Base-by-base conservation (phyloP, 495 filamentous ascomycete genomes). In the Hyphodiscus hymeniophilus region DNA sequence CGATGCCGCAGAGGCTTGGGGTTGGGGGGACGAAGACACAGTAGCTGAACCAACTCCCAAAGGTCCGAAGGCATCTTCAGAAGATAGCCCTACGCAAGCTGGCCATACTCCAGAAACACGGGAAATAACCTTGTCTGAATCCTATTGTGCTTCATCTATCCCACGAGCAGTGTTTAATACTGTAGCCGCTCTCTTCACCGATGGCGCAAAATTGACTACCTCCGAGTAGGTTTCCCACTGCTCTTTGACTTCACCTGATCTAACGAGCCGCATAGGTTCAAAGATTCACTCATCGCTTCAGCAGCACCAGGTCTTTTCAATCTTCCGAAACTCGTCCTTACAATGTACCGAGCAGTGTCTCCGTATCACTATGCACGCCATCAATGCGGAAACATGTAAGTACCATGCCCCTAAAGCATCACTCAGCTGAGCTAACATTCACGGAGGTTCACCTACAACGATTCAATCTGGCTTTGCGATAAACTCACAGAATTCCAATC, bases 321-420 rank as follows among this genome's bases (percentile, higher is more conserved):
- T 32, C 67, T 99, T 8, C 91, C 92, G 21, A 86, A 86, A 0
- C 76, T 94, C 24, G 74, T 90, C 16, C 68, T 99, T 18, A 87
- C 90, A 21, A 86, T 94, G 78, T 97, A 90, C 66, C 84, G 94
- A 40, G 89, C 92, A 11, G 80, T 87, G 2, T 84, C 89, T 3
- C 80, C 88, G 3, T 78, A 81, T 8, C 87, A 86, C 60, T 99
- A 99, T 64, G 63, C 72, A 0, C 55, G 73, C 17, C 70, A 81
- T 31, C 63, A 67, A 16, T 76, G 81, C 21, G 88, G 88, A 3
- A 87, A 85, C 57, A 92, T 95, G 86, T 75, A 65, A 56, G 70
- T 48, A 28, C 4, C 26, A 7, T 8, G 23, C n/a, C 18, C 10
- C 38, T 22, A 11, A 16, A 42, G 10, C 7, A 28, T 26, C 31